Evolutionary conservation across 345 rosid species (phyloP), one percentile per base, ranked within the genome.

Genomic region (Eucalyptus curtisii): DNA sequence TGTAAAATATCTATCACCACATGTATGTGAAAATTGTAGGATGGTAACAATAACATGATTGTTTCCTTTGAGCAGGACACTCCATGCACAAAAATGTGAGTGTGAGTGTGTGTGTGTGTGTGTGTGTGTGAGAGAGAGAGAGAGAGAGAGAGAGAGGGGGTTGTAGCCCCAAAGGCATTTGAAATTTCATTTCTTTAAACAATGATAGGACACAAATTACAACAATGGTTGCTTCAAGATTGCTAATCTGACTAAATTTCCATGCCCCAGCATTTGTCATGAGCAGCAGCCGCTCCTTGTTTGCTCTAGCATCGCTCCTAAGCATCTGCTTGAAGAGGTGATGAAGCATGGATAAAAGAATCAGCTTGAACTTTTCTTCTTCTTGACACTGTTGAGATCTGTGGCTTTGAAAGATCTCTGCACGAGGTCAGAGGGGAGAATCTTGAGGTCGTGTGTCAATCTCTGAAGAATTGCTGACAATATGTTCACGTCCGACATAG

Each of bases 401-500:
- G 92, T 87, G 68, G 90, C 91, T 7, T 94, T 91, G 90, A 93
- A 92, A 86, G 95, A 91, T 87, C 91, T 94, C 82, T 71, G 89
- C 33, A 96, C 90, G 20, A 95, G 93, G 90, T 90, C 96, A 33
- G 95, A 86, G 27, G 93, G 61, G 15, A 96, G 87, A 79, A 95
- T 85, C 91, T 96, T 95, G 89, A 95, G 90, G 89, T 93, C 96
- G 27, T 90, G 92, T 27, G 98, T 93, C 90, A 97, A 89, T 90
- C 91, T 96, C 91, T 96, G 98, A 61, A 97, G 91, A 90, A 97
- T 86, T 90, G 91, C 47, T 44, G 98, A 92, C 90, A 96, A 90
- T n/a, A 91, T 53, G 13, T 89, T 92, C 79, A 95, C 99, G 88
- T 97, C 99, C 11, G 98, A 90, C 96, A 96, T 94, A 66, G 99